Base-by-base conservation (phyloP, 1,139 yeast species). In the Nakaseomyces sp. region DNA sequence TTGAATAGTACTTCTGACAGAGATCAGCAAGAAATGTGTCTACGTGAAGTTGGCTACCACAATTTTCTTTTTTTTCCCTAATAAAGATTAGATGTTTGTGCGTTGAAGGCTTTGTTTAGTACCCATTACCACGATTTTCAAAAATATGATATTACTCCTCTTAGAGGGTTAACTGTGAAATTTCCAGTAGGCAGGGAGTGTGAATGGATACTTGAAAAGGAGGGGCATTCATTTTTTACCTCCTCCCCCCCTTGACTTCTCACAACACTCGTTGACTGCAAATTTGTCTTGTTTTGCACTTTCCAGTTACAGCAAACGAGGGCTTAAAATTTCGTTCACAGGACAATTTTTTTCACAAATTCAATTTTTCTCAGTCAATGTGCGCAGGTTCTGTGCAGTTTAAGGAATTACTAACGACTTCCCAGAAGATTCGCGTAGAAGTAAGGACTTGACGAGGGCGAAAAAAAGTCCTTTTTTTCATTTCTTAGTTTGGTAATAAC, bases 301-400 rank as follows among this genome's bases (percentile, higher is more conserved):
- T 35, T 20, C 38, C 38, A 35, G 28, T 35, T 35, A 35, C 28
- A 35, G 38, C 38, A 35, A 35, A 35, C 38, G 38, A 35, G 17
- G 38, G 38, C 38, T 35, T 35, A 35, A 16, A 22, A 22, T 30
- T 18, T 35, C 38, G 38, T 35, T 35, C 26, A 35, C 5, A 15
- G 18, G 18, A 5, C 7, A 10, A 7, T 5, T 13, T 15, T 29
- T 29, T n/a, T n/a, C n/a, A n/a, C n/a, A n/a, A n/a, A n/a, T n/a
- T 29, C 18, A 7, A 13, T 29, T 15, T 22, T 22, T 9, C 9
- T 22, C 24, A 7, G 9, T 22, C 24, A 22, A 22, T 7, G 9
- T 7, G 24, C 24, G 24, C 9, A 22, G 24, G 24, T 2, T 22
- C 24, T n/a, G 9, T 22, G 24, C 9, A 9, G 6, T 22, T 6